These are phyloP conservation scores for Millerozyma acaciae DNA, from an alignment of 805 yeast genomes.

Conservation along the genomic window DNA sequence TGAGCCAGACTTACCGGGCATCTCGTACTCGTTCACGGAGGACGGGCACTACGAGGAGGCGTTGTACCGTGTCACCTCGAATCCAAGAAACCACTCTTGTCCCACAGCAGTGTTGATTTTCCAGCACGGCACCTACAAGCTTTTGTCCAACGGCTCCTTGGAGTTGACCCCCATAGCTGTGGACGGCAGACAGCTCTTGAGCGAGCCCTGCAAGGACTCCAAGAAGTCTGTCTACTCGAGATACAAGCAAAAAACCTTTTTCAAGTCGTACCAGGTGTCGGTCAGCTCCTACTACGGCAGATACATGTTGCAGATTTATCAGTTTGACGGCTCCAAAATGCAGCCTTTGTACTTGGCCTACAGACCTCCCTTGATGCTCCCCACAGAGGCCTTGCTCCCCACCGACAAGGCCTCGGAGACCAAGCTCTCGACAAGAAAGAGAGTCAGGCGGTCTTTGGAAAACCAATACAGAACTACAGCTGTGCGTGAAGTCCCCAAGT, in stretches of 20 bases:
- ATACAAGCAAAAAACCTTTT: slow-evolving; percentile 64
- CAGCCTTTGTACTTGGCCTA: slow-evolving; percentile 91
- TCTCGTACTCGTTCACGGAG: slow-evolving; percentile 85
- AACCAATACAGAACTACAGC: slow-evolving; percentile 81
- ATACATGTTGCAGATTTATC: slow-evolving; percentile 66
- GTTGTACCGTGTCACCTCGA: slow-evolving; percentile 67
- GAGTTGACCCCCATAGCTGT: slow-evolving; percentile 69
- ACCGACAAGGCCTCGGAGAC: slow-evolving; percentile 46
- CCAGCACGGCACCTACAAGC: slow-evolving; percentile 84
- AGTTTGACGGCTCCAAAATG: slow-evolving; percentile 73
- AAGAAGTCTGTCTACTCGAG: slow-evolving; percentile 58
- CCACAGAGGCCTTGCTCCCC: slow-evolving; percentile 88
- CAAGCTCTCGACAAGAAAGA: slow-evolving; percentile 30
- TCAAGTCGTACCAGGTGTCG: slow-evolving; percentile 52
- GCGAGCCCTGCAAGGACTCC: slow-evolving; percentile 73
- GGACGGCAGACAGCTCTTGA: slow-evolving; percentile 88
- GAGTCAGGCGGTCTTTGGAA: slow-evolving; percentile 70
- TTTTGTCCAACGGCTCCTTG: slow-evolving; percentile 63
- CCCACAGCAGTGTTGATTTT: slow-evolving; percentile 76
- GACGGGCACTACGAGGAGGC: slow-evolving; percentile 95
- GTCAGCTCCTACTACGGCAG: slow-evolving; percentile 84
- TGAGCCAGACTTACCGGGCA: slow-evolving; percentile 95
- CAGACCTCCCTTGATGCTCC: slow-evolving; percentile 94
- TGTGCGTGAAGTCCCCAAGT: slow-evolving; percentile 36
- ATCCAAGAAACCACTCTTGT: slow-evolving; percentile 73